phyloP scores from a whole-genome alignment of 139 green algal genomes.

The Chlorella sp. region DNA sequence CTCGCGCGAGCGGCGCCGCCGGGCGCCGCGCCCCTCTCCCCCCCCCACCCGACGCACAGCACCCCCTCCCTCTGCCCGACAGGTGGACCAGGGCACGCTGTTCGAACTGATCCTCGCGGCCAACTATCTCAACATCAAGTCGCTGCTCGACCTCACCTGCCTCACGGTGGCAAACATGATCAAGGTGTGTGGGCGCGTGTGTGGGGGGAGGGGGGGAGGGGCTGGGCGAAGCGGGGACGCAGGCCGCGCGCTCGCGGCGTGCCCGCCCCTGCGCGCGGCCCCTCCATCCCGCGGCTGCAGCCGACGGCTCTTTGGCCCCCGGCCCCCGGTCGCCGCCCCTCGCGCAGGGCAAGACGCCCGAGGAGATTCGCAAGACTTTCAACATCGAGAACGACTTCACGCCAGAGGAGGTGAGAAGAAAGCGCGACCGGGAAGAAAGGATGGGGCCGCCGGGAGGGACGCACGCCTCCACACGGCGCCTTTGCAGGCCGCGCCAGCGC shows the following conservation, averaged over 20 bases:
- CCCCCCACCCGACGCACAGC: no score
- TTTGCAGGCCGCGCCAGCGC: neutral
- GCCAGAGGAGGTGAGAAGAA: slow-evolving; percentile 62
- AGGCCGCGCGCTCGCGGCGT: no score
- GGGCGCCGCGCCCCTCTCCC: no score
- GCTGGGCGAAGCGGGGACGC: no score
- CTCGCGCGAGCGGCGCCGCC: no score
- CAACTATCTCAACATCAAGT: slow-evolving; percentile 99
- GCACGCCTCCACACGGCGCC: neutral
- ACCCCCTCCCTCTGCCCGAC: no score
- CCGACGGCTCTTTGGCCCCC: no score
- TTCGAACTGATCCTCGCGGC: slow-evolving; percentile 99
- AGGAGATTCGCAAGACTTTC: slow-evolving; percentile 97
- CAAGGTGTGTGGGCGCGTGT: no score
- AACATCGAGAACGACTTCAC: slow-evolving; percentile 99
- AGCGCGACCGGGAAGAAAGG: neutral
- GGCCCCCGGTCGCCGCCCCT: no score
- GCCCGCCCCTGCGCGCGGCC: no score
- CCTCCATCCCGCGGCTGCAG: no score
- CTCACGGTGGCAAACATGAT: slow-evolving; percentile 98
- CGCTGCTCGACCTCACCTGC: slow-evolving; percentile 96
- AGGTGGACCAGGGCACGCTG: slow-evolving; percentile 95
- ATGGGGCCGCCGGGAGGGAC: neutral
- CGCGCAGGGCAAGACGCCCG: slow-evolving; percentile 89
- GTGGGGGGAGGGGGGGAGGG: no score